These are phyloP conservation scores for Fusarium buharicum DNA, from an alignment of 2,329 filamentous ascomycete species.

Conservation along the genomic window DNA sequence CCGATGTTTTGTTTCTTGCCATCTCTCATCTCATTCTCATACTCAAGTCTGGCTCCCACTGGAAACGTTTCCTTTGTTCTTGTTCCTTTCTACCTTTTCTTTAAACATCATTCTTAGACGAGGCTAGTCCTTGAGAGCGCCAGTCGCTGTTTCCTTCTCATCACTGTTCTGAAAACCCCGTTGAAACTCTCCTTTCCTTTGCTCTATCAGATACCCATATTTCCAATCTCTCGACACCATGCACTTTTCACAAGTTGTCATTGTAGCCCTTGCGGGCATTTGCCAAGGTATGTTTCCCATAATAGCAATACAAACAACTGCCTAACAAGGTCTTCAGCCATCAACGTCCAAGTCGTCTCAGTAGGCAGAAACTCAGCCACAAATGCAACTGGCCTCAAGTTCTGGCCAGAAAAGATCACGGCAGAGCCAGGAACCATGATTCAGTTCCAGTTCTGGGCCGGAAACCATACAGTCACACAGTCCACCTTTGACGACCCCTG, in stretches of 20 bases:
- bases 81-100: constrained; percentile 42
- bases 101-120: constrained; percentile 40
- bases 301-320: background rate
- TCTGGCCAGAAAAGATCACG: constrained; percentile 72
- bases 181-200: constrained; percentile 43
- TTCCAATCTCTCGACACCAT: constrained; percentile 55
- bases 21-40: constrained; percentile 38
- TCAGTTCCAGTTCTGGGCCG: constrained; percentile 73
- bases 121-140: constrained; percentile 50
- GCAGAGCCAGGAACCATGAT: constrained; percentile 72
- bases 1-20: constrained; percentile 33
- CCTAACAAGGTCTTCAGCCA: constrained; percentile 44
- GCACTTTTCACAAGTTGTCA: constrained; percentile 61
- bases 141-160: constrained; percentile 42
- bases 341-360: constrained; percentile 70
- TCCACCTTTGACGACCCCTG: constrained; percentile 79
- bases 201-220: constrained; percentile 29
- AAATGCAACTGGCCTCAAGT: constrained; percentile 63
- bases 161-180: constrained; percentile 4
- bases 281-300: constrained; percentile 55
- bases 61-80: constrained; percentile 45
- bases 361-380: constrained; percentile 66
- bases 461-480: constrained; percentile 84
- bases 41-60: constrained; percentile 39
- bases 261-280: constrained; percentile 60